Evolutionary conservation across 371 early-diverging fungal species (phyloP), one percentile per base, ranked within the genome.

Genomic region (Zychaea mexicana): DNA sequence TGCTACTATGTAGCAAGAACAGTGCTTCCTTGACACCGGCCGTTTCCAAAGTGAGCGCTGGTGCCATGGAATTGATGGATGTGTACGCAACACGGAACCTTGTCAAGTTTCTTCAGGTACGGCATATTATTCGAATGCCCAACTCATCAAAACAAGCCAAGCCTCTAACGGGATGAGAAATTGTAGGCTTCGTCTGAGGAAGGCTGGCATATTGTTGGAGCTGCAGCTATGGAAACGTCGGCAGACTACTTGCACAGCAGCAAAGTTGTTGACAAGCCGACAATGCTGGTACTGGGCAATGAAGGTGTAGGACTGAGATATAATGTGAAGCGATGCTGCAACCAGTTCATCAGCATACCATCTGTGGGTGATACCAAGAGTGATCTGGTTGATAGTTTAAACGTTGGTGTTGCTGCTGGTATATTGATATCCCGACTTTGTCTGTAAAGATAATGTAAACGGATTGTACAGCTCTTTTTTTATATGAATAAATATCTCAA

Each of bases 391-490:
- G 88, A 88, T 58, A 85, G 85, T 46, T 63, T 89, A 39, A 89
- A 89, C 61, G 89, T 87, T 12, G 82, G 85, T 21, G 89, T 89
- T 8, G 89, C 89, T 21, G 72, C 85, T 8, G 89, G 86, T 10
- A 74, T 87, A 10, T 64, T 89, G 9, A 68, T 36, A 56, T 22
- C 56, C 6, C 24, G 22, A n/a, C 8, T 55, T 3, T 24, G 36
- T 36, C n/a, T 33, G 32, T 36, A 36, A 3, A 36, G 1, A 53
- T 2, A 12, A 1, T 17, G n/a, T 15, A 17, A 30, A 17, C 24
- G 6, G 9, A 30, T 53, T 15, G 28, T 52, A 52, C 28, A 52
- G 15, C 12, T 53, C 13, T 19, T 30, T 13, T 53, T 46, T 12
- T 12, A 39, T 39, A 42, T 42, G n/a, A 10, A 36, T 1, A 2